Conservation (phyloP, 371 early-diverging fungal genomes). For the Phascolomyces articulosus region DNA sequence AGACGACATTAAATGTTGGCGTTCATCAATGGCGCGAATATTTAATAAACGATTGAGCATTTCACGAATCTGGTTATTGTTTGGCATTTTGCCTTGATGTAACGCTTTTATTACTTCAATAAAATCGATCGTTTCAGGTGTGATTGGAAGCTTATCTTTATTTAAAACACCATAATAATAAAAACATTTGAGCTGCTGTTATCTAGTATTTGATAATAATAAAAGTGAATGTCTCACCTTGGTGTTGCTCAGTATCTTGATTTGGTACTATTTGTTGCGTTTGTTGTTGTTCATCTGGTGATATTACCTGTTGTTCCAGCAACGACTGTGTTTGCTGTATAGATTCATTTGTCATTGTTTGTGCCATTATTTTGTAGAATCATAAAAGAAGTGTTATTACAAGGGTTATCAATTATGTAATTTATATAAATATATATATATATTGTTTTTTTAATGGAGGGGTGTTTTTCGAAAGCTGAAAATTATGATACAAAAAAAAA, state of each 20-base stretch:
- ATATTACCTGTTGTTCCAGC: background rate
- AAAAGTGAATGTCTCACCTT: no score
- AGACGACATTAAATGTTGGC: constrained; percentile 48
- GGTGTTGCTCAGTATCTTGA: no score
- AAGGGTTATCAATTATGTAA: background rate
- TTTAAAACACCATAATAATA: no score
- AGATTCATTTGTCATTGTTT: background rate
- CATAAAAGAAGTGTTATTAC: background rate
- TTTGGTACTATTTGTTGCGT: background rate
- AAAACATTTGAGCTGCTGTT: no score
- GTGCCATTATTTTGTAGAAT: background rate
- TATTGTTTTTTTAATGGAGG: background rate
- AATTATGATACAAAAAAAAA: background rate
- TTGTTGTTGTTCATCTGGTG: background rate
- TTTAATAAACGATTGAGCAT: constrained; percentile 44
- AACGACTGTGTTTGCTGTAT: background rate
- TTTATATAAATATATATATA: background rate
- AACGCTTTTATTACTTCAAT: constrained; percentile 53
- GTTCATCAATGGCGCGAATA: constrained; percentile 42
- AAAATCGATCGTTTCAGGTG: constrained; percentile 30
- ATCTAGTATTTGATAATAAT: no score
- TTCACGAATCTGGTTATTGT: constrained; percentile 56
- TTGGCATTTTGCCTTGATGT: constrained; percentile 62
- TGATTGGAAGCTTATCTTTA: background rate
- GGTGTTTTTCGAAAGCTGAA: background rate